Evolutionary conservation across 2,329 filamentous ascomycete species (phyloP).

Genomic region (Colletotrichum viniferum): DNA sequence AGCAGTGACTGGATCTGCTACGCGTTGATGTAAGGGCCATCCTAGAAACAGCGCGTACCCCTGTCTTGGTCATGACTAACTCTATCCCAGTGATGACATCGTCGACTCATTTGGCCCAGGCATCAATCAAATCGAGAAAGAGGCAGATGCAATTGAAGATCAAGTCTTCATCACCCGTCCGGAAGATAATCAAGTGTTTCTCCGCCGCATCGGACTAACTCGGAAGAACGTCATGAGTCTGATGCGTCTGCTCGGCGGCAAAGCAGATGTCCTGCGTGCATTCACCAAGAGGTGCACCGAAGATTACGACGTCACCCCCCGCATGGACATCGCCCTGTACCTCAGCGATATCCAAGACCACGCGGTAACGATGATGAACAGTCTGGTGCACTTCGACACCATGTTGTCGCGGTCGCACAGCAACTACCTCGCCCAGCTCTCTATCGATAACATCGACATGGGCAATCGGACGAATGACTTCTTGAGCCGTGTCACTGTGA

Average conservation of each 20-base stretch:
- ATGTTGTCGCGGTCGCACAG: conserved; percentile 92
- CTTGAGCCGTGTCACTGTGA: conserved; percentile 91
- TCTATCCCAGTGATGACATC: conserved; percentile 77
- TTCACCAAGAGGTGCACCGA: conserved; percentile 99
- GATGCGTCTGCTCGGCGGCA: conserved; percentile 90
- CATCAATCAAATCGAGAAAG: conserved; percentile 83
- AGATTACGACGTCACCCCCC: conserved; percentile 91
- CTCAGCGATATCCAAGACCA: conserved; percentile 98
- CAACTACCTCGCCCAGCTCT: conserved; percentile 95
- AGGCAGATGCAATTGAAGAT: conserved; percentile 93
- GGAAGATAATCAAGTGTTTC: conserved; percentile 85
- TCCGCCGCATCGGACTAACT: conserved; percentile 87
- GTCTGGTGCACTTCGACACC: conserved; percentile 94
- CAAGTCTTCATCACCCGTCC: conserved; percentile 90
- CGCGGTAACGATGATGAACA: conserved; percentile 99
- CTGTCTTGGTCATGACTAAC: neutral
- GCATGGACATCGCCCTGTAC: conserved; percentile 95
- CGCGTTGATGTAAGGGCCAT: conserved; percentile 80
- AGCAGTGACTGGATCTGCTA: conserved; percentile 99
- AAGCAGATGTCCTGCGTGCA: conserved; percentile 94
- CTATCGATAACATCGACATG: conserved; percentile 86
- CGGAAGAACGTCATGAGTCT: conserved; percentile 94
- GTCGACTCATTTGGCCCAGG: conserved; percentile 93
- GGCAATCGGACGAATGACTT: conserved; percentile 88
- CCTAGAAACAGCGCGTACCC: too few species aligned